Percentiles rank a stretch among this genome's conserved stretches.
Evolutionary conservation across 2,329 filamentous ascomycete genomes (phyloP).

Genomic region (Aspergillus pseudoterreus): DNA sequence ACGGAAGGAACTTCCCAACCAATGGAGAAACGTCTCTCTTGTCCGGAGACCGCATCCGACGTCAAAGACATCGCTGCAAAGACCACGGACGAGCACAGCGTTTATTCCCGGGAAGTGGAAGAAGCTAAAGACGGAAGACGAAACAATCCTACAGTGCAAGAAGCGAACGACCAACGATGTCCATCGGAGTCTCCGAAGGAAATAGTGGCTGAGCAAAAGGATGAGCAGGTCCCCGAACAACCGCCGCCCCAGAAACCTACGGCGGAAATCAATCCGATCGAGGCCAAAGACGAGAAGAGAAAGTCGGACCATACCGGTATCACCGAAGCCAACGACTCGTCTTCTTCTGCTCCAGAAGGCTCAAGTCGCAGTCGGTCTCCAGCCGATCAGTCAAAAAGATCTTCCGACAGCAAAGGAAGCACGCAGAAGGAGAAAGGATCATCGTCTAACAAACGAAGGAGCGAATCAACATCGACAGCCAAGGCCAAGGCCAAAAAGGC

Average conservation of each 20-base stretch:
- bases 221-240: background rate
- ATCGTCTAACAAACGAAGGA: background rate
- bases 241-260: background rate
- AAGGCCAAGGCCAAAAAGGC: constrained; percentile 14
- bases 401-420: background rate
- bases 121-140: background rate
- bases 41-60: background rate
- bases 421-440: background rate
- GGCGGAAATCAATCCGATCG: no score
- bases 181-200: background rate
- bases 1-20: background rate
- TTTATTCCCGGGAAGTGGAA: constrained; percentile 5
- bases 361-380: background rate
- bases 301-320: background rate
- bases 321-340: background rate
- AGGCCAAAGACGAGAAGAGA: background rate
- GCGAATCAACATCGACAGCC: background rate
- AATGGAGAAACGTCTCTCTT: background rate
- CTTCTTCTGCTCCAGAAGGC: background rate
- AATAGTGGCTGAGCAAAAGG: background rate
- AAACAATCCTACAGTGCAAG: background rate
- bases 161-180: background rate
- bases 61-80: background rate
- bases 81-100: constrained; percentile 1
- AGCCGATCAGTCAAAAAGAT: background rate